Evolutionary conservation across 2,329 filamentous ascomycete genomes (phyloP), one percentile per base, ranked within the genome.

Genomic region (Fusarium sp.): DNA sequence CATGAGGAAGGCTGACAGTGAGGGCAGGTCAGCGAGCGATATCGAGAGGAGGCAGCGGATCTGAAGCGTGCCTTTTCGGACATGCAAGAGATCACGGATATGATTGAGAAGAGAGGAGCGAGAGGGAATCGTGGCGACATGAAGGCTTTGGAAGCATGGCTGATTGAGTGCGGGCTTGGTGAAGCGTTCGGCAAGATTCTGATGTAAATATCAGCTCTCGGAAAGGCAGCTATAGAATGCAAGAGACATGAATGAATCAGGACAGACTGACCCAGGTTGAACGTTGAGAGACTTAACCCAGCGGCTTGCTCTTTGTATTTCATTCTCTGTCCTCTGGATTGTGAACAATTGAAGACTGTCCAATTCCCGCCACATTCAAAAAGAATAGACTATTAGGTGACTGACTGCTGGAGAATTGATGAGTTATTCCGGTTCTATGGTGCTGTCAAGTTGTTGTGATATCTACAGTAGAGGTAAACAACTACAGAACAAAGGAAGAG

Each of bases 81-180:
- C 35, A 91, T 92, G 85, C 81, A 81, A 29, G 86, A 89, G 70
- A 88, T 91, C 38, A 88, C 87, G 4, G 86, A 86, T 57, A 68
- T 80, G 9, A 61, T 87, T 20, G 84, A 86, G 72, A 82, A 83
- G 73, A 75, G 84, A 44, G 87, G 86, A 0, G 81, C 84, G 50
- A 82, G 86, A 55, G 85, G 82, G 1, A 88, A 88, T 54, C 77
- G 86, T 8, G 84, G 82, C 3, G 86, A 88, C 52, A 88, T 88
- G 87, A 84, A 83, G 73, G 86, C 85, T 5, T 70, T 89, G 22
- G 85, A 88, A 70, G 80, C 80, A 11, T 88, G 86, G 85, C 71
- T 88, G 4, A 78, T 77, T 9, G 83, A 84, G 53, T 72, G 45
- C 36, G 76, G 71, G 1, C 53, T 78, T 1, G 76, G 75, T 9